Evolutionary conservation across 495 filamentous ascomycete genomes (phyloP).

Genomic region (Filosporella fistucella): DNA sequence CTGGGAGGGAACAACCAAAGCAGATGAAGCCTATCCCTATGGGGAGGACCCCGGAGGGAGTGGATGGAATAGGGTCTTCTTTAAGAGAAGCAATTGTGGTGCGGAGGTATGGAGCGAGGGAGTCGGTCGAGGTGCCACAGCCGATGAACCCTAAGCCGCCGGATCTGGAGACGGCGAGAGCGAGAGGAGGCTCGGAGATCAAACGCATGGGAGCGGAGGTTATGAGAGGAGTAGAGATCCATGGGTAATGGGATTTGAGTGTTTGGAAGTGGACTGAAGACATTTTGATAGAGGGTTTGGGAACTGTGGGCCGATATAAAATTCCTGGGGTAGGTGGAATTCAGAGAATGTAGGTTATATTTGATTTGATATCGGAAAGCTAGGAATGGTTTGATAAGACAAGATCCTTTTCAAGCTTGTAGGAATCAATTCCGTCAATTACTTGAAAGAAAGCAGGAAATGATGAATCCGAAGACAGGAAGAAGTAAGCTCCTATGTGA

Average conservation of each 20-base stretch:
- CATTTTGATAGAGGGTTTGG: background rate
- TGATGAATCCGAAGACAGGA: no score
- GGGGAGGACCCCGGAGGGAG: conserved; percentile 34
- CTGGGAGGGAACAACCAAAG: conserved; percentile 45
- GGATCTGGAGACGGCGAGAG: conserved; percentile 50
- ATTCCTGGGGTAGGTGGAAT: no score
- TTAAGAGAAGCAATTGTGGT: conserved; percentile 1
- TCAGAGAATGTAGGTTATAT: no score
- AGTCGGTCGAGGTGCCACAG: conserved; percentile 26
- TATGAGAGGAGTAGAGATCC: conserved; percentile 58
- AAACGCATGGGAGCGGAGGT: conserved; percentile 69
- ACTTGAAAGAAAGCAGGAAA: no score
- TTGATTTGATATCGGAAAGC: no score
- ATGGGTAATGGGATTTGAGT: conserved; percentile 48
- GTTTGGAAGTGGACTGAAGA: background rate
- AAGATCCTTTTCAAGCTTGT: no score
- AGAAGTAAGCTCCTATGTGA: no score
- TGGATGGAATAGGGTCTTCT: conserved; percentile 12
- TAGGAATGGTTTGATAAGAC: no score
- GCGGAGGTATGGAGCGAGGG: conserved; percentile 11
- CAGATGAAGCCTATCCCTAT: conserved; percentile 60
- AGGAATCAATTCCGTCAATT: no score
- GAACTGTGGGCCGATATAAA: no score
- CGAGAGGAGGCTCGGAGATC: conserved; percentile 55
- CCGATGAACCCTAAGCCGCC: conserved; percentile 54